A percentile compares a stretch with the other conserved stretches of the same genome.
These are phyloP conservation scores for Ilex paraguariensis DNA, from an alignment of 305 asterid genomes.

Conservation along the genomic window DNA sequence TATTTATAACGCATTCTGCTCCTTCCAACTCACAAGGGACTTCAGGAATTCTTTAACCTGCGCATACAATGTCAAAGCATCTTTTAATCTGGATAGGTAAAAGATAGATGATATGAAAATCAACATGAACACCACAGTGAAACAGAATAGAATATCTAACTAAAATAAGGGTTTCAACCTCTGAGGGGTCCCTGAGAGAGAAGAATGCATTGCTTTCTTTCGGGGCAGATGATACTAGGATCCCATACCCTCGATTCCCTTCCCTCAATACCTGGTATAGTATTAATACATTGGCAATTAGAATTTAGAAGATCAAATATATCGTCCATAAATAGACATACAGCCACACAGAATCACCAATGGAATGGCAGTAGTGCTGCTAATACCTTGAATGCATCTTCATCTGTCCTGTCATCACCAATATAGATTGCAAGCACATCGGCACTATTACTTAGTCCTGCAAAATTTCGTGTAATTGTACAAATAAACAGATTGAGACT, in stretches of 20 bases:
- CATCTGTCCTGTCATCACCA: conserved; percentile 94
- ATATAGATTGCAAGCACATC: conserved; percentile 76
- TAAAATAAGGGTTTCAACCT: neutral
- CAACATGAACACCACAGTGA: neutral
- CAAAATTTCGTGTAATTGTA: neutral
- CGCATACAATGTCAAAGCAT: neutral
- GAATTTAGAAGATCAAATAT: neutral
- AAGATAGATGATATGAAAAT: neutral
- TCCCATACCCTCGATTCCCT: conserved; percentile 8
- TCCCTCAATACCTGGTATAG: conserved; percentile 6
- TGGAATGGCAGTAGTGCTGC: too few species aligned
- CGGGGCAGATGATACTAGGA: conserved; percentile 4
- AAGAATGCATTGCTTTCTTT: conserved; percentile 15
- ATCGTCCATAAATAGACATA: too few species aligned
- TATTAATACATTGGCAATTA: neutral
- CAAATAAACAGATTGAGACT: neutral
- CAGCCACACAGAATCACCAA: neutral
- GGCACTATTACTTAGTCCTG: conserved; percentile 46
- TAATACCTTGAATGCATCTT: conserved; percentile 88
- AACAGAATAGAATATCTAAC: neutral
- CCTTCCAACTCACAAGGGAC: conserved; percentile 52
- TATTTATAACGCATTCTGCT: conserved; percentile 4
- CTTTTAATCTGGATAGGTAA: too few species aligned
- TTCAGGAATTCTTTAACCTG: conserved; percentile 78
- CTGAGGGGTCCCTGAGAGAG: conserved; percentile 13